phyloP scores from a whole-genome alignment of 306 rosid species.

The Castanea crenata region DNA sequence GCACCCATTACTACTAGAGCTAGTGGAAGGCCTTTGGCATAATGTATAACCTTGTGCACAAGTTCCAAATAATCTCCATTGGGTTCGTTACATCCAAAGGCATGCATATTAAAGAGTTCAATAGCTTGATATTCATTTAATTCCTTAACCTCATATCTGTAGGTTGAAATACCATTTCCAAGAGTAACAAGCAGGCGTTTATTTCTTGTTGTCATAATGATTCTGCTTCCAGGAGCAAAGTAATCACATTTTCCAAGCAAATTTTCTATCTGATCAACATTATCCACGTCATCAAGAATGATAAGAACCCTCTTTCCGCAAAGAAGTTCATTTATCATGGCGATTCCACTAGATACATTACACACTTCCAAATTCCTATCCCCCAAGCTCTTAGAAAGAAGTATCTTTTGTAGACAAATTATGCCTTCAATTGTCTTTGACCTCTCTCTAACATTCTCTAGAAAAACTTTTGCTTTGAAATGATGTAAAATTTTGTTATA shows the following conservation, averaged over 20 bases:
- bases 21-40: slow-evolving; percentile 20
- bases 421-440: not conserved
- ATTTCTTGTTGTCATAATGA: slow-evolving; percentile 11
- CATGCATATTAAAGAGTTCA: not conserved
- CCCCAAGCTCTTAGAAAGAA: not conserved
- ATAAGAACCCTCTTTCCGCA: not conserved
- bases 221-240: slow-evolving; percentile 2
- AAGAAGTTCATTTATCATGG: not conserved
- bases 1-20: not conserved
- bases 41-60: not conserved
- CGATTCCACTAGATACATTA: not conserved
- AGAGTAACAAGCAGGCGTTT: not conserved
- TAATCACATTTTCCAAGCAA: not conserved
- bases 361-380: not conserved
- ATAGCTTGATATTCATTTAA: not conserved
- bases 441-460: not conserved
- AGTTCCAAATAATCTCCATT: not conserved
- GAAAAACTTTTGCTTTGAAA: not conserved
- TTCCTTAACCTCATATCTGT: not conserved
- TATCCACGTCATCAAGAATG: slow-evolving; percentile 11
- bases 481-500: not conserved
- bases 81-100: not conserved
- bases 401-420: not conserved
- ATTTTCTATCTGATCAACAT: not conserved
- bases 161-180: not conserved